Percentiles rank a stretch among this genome's conserved stretches.
These are phyloP conservation scores for Chrysoporthe austroafricana DNA, from an alignment of 2,329 filamentous ascomycete genomes.

Conservation along the genomic window DNA sequence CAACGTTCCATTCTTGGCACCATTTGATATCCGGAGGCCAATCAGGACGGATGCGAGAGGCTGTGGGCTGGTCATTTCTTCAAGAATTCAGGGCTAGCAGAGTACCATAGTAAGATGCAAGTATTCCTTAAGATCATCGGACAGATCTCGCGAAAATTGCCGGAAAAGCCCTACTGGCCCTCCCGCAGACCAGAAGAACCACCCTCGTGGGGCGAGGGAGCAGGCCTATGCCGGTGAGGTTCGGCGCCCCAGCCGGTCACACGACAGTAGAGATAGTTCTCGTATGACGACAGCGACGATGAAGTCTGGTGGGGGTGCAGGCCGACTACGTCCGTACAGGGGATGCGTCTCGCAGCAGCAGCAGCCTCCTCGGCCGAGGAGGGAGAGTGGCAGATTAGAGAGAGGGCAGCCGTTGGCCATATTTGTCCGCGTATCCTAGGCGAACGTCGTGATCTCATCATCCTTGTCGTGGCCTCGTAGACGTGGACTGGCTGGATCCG, in stretches of 20 bases:
- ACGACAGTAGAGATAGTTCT: no score
- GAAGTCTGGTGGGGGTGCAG: not conserved
- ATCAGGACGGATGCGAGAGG: constrained; percentile 12
- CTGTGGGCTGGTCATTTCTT: constrained; percentile 14
- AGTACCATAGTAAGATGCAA: constrained; percentile 13
- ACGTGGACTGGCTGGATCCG: not conserved
- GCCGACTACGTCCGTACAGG: not conserved
- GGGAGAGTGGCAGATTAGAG: constrained; percentile 9
- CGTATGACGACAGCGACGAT: not conserved
- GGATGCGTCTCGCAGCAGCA: not conserved
- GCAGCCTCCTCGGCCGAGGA: constrained; percentile 14
- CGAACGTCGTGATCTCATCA: not conserved
- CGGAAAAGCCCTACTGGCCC: constrained; percentile 32
- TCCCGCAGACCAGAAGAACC: not conserved
- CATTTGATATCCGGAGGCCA: constrained; percentile 20
- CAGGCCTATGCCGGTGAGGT: not conserved
- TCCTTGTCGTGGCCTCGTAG: not conserved
- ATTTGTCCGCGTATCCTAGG: not conserved
- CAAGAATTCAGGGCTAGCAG: constrained; percentile 12
- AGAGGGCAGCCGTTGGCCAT: not conserved
- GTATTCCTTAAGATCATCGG: constrained; percentile 8
- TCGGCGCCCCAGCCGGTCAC: not conserved
- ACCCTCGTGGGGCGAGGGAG: not conserved
- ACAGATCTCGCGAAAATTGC: constrained; percentile 5
- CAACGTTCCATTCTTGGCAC: constrained; percentile 27